Base-by-base conservation (phyloP, 2,329 filamentous ascomycete species). In the Calcarisporium arbuscula region DNA sequence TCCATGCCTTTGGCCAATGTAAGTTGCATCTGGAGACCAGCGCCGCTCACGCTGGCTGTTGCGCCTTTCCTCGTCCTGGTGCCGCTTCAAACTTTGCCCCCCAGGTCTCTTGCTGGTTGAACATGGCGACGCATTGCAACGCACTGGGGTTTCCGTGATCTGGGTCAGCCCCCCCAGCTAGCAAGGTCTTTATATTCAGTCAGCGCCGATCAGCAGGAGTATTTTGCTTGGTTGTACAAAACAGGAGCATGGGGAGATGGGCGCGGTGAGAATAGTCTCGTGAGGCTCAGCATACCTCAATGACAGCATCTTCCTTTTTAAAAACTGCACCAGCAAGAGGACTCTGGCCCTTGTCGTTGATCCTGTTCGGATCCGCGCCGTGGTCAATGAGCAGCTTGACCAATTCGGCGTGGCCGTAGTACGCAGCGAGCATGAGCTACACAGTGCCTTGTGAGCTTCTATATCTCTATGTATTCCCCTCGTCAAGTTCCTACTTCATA, bases 291-390 rank as follows among this genome's bases (percentile, higher is more conserved):
- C 54, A 32, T 39, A 74, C 70, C 52, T 74, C 72, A 8, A 85
- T 70, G 4, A 85, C 75, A 5, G 70, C 72, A 35, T 73, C 69
- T 49, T 82, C 78, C 9, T 74, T 75, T 57, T 86, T 86, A 55
- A 86, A 86, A 8, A 86, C 76, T 0, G 81, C 81, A 0, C 82
- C 82, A 1, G 81, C 80, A 4, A 86, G 62, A 1, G 78, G 76
- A 42, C 77, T 82, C 57, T 86, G 82, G 0, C 77, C 77, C 28
- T 73, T 60, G 41, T 80, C 81, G 42, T 86, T 86, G 19, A 85
- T 50, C 2, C 71, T 64, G 53, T 86, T 84, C 0, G 80, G 69
- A 47, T 85, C 78, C 2, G 79, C 80, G 2, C 78, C 77, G 39
- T 76, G 65, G 19, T 72, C 61, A 2, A 85, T 54, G 9, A 86